phyloP scores from a whole-genome alignment of 805 yeast species.

The Suhomyces tanzawaensis region DNA sequence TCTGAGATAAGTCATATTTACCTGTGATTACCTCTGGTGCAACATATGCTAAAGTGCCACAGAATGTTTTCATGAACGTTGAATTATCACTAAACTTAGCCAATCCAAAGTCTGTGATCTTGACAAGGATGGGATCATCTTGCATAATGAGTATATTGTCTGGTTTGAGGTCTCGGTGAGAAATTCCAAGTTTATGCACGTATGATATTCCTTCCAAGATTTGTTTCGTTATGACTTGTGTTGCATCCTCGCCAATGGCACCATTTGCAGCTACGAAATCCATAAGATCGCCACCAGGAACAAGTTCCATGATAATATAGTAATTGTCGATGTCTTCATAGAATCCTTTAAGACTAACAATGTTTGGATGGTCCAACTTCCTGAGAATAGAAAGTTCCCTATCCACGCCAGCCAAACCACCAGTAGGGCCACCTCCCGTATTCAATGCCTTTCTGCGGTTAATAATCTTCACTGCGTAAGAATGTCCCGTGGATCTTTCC shows the following conservation, averaged over 20 bases:
- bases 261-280: constrained; percentile 94
- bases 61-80: constrained; percentile 89
- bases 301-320: constrained; percentile 92
- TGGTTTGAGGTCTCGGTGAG: constrained; percentile 96
- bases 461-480: constrained; percentile 89
- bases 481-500: constrained; percentile 78
- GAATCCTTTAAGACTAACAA: constrained; percentile 78
- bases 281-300: constrained; percentile 97
- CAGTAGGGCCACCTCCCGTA: constrained; percentile 59
- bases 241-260: constrained; percentile 86
- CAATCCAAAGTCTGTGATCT: constrained; percentile 93
- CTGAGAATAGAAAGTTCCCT: constrained; percentile 82
- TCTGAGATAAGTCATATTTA: constrained; percentile 42
- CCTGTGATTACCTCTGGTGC: constrained; percentile 89
- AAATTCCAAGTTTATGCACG: constrained; percentile 85
- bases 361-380: constrained; percentile 77
- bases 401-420: constrained; percentile 68
- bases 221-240: constrained; percentile 82
- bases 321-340: constrained; percentile 80
- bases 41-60: constrained; percentile 95
- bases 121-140: constrained; percentile 88
- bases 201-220: constrained; percentile 79
- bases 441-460: constrained; percentile 71
- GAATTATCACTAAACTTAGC: constrained; percentile 87
- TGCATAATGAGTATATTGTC: constrained; percentile 89